Evolutionary conservation across 495 filamentous ascomycete species (phyloP), one percentile per base, ranked within the genome.

Genomic region (Parmelia sp.): DNA sequence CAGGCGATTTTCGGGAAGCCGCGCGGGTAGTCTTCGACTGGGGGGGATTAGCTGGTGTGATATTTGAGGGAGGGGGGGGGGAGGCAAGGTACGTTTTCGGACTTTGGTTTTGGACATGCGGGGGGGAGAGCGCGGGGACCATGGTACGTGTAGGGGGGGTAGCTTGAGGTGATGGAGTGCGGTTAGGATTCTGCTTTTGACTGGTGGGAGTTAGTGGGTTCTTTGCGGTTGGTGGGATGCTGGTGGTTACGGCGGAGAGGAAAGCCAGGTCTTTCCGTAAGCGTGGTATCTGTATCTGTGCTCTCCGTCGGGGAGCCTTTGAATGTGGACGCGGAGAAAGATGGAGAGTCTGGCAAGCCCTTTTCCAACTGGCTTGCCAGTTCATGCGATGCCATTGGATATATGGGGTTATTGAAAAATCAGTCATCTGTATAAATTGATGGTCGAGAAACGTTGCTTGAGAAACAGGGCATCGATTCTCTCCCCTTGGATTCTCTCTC

Each of bases 1-100:
- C 58, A 56, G 12, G 69, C 57, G 3, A 73, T 58, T 25, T 37
- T 57, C 2, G 71, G 71, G 27, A 67, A 73, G 0, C 71, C 71
- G 11, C 1, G 27, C 1, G 71, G 68, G 29, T 53, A 72, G 19
- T 71, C 65, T 53, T 72, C 60, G 9, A 73, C 68, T 71, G 55
- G 33, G 37, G 42, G 27, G 21, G 4, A 35, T 62, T 23, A 64
- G 21, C 14, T 40, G 11, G 15, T 31, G 19, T 37, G 12, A 56
- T 40, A n/a, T 23, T 40, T 12, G 15, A 3, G 15, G 2, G 21
- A n/a, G 17, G 2, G n/a, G 12, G 0, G n/a, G 8, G 4, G 2
- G 31, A 61, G 56, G n/a, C n/a, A n/a, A n/a, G 14, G 35, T 35
- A 69, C 66, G 67, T 58, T 66, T 66, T n/a, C 47, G 51, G 4